These are phyloP conservation scores for Vigna hirtella DNA, from an alignment of 306 rosid genomes.

Conservation along the genomic window DNA sequence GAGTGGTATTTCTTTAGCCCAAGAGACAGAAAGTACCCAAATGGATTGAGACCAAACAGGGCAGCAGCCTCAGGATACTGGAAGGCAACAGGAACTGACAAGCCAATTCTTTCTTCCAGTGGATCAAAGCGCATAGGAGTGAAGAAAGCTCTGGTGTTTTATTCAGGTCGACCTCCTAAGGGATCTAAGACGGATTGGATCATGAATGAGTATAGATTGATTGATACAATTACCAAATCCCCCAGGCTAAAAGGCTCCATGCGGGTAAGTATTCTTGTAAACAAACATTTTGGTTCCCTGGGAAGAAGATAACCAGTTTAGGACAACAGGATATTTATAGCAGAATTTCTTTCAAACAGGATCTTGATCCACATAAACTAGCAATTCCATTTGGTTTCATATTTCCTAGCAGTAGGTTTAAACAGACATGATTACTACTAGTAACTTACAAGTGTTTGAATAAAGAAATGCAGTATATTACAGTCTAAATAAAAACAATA, in stretches of 20 bases:
- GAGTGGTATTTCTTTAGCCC: slow-evolving; percentile 85
- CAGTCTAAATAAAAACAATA: background rate
- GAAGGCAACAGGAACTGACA: slow-evolving; percentile 80
- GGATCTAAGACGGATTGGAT: slow-evolving; percentile 71
- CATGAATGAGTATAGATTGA: slow-evolving; percentile 72
- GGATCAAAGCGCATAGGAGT: slow-evolving; percentile 65
- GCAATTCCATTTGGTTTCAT: background rate
- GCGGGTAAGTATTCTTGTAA: slow-evolving; percentile 58
- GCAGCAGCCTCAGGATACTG: slow-evolving; percentile 74
- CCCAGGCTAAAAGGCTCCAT: slow-evolving; percentile 65
- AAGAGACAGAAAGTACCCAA: slow-evolving; percentile 70
- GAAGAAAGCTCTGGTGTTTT: slow-evolving; percentile 75
- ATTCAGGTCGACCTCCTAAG: slow-evolving; percentile 64
- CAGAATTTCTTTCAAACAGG: background rate
- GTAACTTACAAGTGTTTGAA: background rate
- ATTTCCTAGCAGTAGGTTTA: background rate
- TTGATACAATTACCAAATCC: slow-evolving; percentile 43
- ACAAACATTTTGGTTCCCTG: background rate
- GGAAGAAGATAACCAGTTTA: background rate
- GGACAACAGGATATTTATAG: background rate
- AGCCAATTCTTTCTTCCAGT: slow-evolving; percentile 62
- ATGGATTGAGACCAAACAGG: slow-evolving; percentile 77
- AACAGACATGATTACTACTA: background rate
- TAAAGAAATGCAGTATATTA: background rate
- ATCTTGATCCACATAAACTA: background rate